phyloP scores from a whole-genome alignment of 208 protist species.

The Novymonas esmeraldas region DNA sequence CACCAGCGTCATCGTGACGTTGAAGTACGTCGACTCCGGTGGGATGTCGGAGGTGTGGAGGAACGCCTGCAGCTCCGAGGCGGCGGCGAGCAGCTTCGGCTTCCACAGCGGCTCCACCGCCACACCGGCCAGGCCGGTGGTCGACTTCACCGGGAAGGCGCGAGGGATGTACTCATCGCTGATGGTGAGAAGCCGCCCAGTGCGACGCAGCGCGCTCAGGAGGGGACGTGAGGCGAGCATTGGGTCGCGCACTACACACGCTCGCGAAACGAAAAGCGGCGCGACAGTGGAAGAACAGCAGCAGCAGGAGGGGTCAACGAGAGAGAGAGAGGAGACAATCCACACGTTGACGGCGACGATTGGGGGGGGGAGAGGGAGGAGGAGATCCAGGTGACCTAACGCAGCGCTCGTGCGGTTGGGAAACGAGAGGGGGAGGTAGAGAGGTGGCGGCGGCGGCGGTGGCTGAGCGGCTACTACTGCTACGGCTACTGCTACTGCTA shows the following conservation, averaged over 20 bases:
- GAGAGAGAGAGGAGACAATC: no score
- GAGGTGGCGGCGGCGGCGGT: no score
- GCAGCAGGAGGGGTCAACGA: neutral
- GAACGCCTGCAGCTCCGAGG: conserved; percentile 85
- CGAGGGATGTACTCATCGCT: conserved; percentile 93
- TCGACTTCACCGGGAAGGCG: conserved; percentile 91
- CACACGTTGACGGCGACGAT: no score
- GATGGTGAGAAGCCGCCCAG: conserved; percentile 58
- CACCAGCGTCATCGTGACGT: conserved; percentile 90
- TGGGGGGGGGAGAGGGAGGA: no score
- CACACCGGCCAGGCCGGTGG: conserved; percentile 88
- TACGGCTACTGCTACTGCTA: no score
- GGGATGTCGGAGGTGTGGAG: conserved; percentile 87
- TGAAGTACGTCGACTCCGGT: conserved; percentile 91
- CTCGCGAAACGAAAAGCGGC: neutral
- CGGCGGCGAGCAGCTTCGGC: conserved; percentile 87
- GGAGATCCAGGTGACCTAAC: no score
- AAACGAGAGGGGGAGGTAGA: no score
- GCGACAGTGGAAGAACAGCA: neutral
- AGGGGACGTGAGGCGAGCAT: conserved; percentile 29
- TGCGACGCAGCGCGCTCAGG: conserved; percentile 56
- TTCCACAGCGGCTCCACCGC: conserved; percentile 92
- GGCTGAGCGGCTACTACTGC: no score
- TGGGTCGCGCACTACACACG: neutral
- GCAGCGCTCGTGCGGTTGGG: no score